These are phyloP conservation scores for Dillenia suffruticosa DNA, from an alignment of 164 flowering plant genomes.

Conservation along the genomic window DNA sequence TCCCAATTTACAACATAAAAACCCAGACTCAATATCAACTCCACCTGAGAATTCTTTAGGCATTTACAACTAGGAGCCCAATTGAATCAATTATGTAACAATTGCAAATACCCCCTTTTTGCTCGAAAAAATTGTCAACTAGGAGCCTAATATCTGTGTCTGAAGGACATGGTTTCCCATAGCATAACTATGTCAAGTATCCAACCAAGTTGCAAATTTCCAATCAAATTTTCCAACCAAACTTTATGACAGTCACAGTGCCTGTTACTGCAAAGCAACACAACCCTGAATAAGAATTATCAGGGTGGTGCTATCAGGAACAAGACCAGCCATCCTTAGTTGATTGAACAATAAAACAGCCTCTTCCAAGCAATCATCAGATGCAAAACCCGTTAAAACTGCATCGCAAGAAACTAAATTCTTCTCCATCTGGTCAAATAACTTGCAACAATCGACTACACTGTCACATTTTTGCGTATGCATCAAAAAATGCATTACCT, in stretches of 20 bases:
- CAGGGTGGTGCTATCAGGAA: constrained; percentile 24
- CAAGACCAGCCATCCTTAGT: constrained; percentile 15
- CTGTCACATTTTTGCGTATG: constrained; percentile 35
- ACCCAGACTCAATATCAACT: too few species aligned
- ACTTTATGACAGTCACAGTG: constrained; percentile 23
- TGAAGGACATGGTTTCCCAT: too few species aligned
- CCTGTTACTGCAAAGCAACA: constrained; percentile 12
- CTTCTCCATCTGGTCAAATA: constrained; percentile 18
- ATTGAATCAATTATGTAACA: too few species aligned
- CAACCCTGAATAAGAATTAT: constrained; percentile 23
- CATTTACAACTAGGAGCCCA: too few species aligned
- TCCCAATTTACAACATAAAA: too few species aligned
- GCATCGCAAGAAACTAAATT: constrained; percentile 29
- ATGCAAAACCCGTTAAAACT: constrained; percentile 23
- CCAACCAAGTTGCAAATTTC: too few species aligned
- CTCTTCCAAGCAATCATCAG: constrained; percentile 21
- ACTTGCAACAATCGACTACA: constrained; percentile 13
- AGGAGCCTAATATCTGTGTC: too few species aligned
- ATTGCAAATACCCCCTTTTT: too few species aligned
- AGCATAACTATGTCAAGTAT: too few species aligned
- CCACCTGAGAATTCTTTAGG: too few species aligned
- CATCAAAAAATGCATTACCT: constrained; percentile 29
- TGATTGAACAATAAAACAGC: constrained; percentile 17
- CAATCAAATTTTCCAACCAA: neutral
- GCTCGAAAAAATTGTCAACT: too few species aligned